phyloP scores from a whole-genome alignment of 257 asterid genomes.

The Solanum infundibuliforme region DNA sequence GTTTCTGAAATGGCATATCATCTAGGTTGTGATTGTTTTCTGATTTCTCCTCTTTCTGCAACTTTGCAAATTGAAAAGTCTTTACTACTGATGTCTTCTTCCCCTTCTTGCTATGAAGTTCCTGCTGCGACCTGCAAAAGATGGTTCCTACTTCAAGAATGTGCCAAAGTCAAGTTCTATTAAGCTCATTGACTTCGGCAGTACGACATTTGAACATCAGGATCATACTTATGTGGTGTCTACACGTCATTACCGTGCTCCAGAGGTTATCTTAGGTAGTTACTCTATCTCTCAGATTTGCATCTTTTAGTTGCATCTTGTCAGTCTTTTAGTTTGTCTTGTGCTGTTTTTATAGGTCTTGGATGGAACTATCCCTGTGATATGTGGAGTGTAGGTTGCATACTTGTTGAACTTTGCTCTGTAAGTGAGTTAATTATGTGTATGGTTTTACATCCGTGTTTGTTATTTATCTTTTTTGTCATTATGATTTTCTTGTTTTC shows the following conservation, averaged over 20 bases:
- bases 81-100: background rate
- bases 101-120: slow-evolving; percentile 28
- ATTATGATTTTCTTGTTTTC: background rate
- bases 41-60: background rate
- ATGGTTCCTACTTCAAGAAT: slow-evolving; percentile 57
- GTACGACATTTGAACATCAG: slow-evolving; percentile 71
- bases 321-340: slow-evolving; percentile 7
- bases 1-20: background rate
- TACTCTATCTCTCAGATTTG: background rate
- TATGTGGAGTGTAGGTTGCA: slow-evolving; percentile 93
- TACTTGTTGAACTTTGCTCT: slow-evolving; percentile 81
- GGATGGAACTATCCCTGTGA: slow-evolving; percentile 96
- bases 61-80: background rate
- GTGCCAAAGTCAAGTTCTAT: slow-evolving; percentile 89
- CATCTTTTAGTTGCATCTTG: background rate
- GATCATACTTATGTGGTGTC: slow-evolving; percentile 74
- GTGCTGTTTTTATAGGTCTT: slow-evolving; percentile 36
- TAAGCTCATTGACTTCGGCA: slow-evolving; percentile 94
- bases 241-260: slow-evolving; percentile 95
- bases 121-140: slow-evolving; percentile 42
- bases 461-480: background rate
- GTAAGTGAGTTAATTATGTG: slow-evolving; percentile 29
- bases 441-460: background rate
- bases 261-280: slow-evolving; percentile 91
- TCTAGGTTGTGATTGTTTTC: background rate